Evolutionary conservation across 2,329 filamentous ascomycete genomes (phyloP).

Genomic region (Botrytis medusae): DNA sequence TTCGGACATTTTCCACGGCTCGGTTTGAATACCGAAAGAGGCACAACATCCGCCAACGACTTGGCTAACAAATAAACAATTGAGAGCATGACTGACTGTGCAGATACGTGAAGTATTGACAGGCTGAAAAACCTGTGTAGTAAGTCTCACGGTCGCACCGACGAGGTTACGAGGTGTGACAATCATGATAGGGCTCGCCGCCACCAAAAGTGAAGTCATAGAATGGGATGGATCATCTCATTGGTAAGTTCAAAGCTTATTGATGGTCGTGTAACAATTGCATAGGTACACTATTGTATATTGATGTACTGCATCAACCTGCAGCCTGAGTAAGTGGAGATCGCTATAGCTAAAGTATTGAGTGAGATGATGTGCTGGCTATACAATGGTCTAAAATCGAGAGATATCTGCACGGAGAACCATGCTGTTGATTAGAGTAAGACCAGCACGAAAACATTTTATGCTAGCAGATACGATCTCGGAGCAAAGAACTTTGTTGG

Average conservation of each 20-base stretch:
- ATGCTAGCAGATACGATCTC: not conserved
- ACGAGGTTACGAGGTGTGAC: not conserved
- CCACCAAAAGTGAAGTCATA: not conserved
- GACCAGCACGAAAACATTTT: not conserved
- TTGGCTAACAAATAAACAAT: constrained; percentile 8
- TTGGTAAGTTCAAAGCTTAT: constrained; percentile 8
- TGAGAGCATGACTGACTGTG: constrained; percentile 2
- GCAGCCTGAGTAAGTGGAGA: not conserved
- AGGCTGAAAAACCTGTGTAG: not conserved
- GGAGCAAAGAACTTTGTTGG: not conserved
- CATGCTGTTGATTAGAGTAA: not conserved
- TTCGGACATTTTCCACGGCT: constrained; percentile 18
- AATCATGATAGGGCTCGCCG: not conserved
- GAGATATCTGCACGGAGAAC: not conserved
- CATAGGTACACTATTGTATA: constrained; percentile 11
- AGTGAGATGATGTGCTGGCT: constrained; percentile 15
- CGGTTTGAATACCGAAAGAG: constrained; percentile 16
- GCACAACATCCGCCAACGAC: not conserved
- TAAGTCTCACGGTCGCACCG: not conserved
- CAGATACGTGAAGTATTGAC: constrained; percentile 16
- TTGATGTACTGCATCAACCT: constrained; percentile 9
- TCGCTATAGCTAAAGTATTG: not conserved
- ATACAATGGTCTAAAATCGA: not conserved
- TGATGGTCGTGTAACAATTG: not conserved
- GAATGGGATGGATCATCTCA: not conserved